Base-by-base conservation (phyloP, 2,329 filamentous ascomycete genomes). In the Claviceps africana region DNA sequence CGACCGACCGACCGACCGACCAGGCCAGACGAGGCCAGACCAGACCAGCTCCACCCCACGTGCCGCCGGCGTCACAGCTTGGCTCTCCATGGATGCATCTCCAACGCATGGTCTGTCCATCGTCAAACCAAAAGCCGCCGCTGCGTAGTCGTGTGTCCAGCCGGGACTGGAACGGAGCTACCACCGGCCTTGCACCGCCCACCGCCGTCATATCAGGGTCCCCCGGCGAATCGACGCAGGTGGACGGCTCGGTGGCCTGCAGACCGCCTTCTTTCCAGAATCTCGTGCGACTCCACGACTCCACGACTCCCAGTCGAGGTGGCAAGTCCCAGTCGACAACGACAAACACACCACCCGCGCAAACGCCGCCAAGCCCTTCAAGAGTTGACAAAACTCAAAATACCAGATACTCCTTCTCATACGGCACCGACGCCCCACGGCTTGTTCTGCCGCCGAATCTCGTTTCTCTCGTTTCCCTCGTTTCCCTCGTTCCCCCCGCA, bases 241-340 rank as follows among this genome's bases (percentile, higher is more conserved):
- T 25, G 25, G 25, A 50, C 43, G 50, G 30, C 43, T 21, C 19
- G 11, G 35, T 50, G 50, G 43, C 39, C 46, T 37, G 46, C 46
- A 54, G 47, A 50, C 51, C 47, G 44, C 53, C 31, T 51, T 47
- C n/a, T 37, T 19, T 25, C 21, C 9, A n/a, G 19, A 47, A 30
- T 45, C 11, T 44, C 47, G 33, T 37, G 39, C 47, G 21, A 49
- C 42, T 19, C n/a, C 47, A 21, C 17, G 35, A 17, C 6, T n/a
- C 35, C 15, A 39, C 37, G 37, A 7, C 37, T n/a, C 17, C 25
- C 25, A 25, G 25, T 25, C 25, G 25, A 25, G 25, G 25, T 25
- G 25, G 25, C 25, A 25, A 25, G 25, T 25, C 25, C 25, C 25
- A 25, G 25, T 25, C 3, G 25, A 25, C 25, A 25, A 25, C 25